phyloP scores from a whole-genome alignment of 306 rosid species.

The Canavalia gladiata region DNA sequence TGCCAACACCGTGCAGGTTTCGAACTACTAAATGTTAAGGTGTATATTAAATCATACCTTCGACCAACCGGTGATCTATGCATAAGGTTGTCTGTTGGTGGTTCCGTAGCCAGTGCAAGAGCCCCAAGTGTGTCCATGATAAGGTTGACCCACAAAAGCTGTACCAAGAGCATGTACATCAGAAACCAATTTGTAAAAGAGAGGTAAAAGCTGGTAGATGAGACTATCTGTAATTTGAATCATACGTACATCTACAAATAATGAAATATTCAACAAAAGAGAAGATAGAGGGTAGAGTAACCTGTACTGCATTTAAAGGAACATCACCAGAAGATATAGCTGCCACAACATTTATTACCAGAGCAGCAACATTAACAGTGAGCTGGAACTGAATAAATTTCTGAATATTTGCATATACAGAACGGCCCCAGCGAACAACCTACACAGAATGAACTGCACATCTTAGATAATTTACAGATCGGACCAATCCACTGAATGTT shows the following conservation, averaged over 20 bases:
- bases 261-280: not conserved
- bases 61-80: constrained; percentile 89
- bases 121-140: constrained; percentile 99
- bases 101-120: constrained; percentile 97
- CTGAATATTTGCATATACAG: constrained; percentile 97
- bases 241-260: constrained; percentile 7
- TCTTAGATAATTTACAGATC: constrained; percentile 14
- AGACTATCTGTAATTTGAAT: constrained; percentile 32
- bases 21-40: constrained; percentile 22
- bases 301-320: constrained; percentile 95
- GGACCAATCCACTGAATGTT: constrained; percentile 6
- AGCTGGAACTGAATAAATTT: constrained; percentile 96
- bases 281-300: constrained; percentile 34
- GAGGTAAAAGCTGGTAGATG: not conserved
- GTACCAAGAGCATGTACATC: constrained; percentile 47
- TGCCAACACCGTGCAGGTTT: not conserved
- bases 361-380: constrained; percentile 95
- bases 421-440: constrained; percentile 99
- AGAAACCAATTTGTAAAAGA: constrained; percentile 22
- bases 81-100: constrained; percentile 95
- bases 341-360: constrained; percentile 87
- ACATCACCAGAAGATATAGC: constrained; percentile 82
- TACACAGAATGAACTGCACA: constrained; percentile 43
- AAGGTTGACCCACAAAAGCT: constrained; percentile 99
- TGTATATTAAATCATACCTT: constrained; percentile 63